phyloP scores from a whole-genome alignment of 2,329 filamentous ascomycete genomes.

The Onygenales sp. region DNA sequence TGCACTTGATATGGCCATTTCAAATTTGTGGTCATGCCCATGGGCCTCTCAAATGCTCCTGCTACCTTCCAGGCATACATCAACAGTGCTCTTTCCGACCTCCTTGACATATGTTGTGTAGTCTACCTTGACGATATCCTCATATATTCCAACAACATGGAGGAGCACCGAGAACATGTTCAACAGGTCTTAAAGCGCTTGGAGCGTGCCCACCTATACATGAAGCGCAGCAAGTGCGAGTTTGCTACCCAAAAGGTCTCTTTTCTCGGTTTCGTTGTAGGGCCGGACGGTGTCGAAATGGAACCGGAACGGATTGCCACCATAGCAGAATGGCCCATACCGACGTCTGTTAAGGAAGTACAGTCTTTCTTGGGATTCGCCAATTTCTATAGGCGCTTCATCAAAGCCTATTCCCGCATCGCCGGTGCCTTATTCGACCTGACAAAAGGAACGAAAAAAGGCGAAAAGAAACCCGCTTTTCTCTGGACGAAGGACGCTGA shows the following conservation, averaged over 20 bases:
- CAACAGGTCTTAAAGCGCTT: slow-evolving; percentile 4
- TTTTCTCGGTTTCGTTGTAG: slow-evolving; percentile 12
- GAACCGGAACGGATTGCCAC: slow-evolving; percentile 12
- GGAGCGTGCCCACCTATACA: slow-evolving; percentile 1
- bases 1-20: not conserved
- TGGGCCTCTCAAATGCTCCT: not conserved
- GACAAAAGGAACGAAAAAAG: slow-evolving; percentile 4
- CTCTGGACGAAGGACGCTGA: slow-evolving; percentile 7
- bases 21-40: not conserved
- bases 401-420: slow-evolving; percentile 15
- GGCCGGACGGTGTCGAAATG: slow-evolving; percentile 9
- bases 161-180: slow-evolving; percentile 6
- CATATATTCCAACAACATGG: slow-evolving; percentile 1
- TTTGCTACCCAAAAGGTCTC: slow-evolving; percentile 7
- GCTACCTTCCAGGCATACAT: not conserved
- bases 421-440: slow-evolving; percentile 10
- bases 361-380: slow-evolving; percentile 23
- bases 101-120: not conserved
- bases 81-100: not conserved
- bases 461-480: not conserved
- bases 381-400: slow-evolving; percentile 26
- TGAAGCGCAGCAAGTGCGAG: slow-evolving; percentile 9
- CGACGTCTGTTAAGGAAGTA: slow-evolving; percentile 12
- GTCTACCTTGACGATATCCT: slow-evolving; percentile 1
- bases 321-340: slow-evolving; percentile 15